These are phyloP conservation scores for Malus sieversii DNA, from an alignment of 306 rosid genomes.

Conservation along the genomic window DNA sequence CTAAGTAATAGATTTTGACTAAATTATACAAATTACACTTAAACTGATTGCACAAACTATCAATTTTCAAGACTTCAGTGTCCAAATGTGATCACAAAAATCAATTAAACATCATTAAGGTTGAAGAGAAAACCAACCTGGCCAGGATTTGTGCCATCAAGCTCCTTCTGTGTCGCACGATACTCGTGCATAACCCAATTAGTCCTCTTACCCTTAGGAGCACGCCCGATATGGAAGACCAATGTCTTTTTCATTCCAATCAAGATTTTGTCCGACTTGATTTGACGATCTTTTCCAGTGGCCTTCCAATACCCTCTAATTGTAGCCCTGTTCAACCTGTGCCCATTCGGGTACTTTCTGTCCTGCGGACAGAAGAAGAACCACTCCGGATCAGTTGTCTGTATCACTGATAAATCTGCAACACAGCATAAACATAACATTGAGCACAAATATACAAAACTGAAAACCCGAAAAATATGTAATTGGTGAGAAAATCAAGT, in stretches of 20 bases:
- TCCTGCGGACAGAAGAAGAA: slow-evolving; percentile 98
- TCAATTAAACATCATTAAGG: background rate
- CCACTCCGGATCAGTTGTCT: slow-evolving; percentile 88
- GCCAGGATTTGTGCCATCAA: slow-evolving; percentile 93
- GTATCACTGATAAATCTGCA: slow-evolving; percentile 61
- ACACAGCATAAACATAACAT: background rate
- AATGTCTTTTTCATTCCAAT: slow-evolving; percentile 97
- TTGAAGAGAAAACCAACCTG: slow-evolving; percentile 48
- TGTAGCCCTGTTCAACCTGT: slow-evolving; percentile 86
- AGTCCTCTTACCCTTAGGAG: slow-evolving; percentile 85
- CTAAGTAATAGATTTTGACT: background rate
- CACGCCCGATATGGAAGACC: slow-evolving; percentile 89
- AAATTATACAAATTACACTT: background rate
- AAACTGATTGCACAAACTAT: background rate
- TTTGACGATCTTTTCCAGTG: slow-evolving; percentile 88
- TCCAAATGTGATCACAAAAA: background rate
- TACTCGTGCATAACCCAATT: slow-evolving; percentile 98
- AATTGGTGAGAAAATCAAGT: background rate
- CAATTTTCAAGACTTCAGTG: background rate
- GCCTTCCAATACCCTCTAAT: slow-evolving; percentile 88
- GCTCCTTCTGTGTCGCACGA: slow-evolving; percentile 72
- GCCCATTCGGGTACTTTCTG: slow-evolving; percentile 87
- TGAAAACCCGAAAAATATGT: background rate
- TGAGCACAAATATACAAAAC: background rate
- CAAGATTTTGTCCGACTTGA: slow-evolving; percentile 58